A percentile compares a stretch with the other conserved stretches of the same genome.
These are phyloP conservation scores for Fusarium sp. DNA, from an alignment of 2,329 filamentous ascomycete species.

Conservation along the genomic window DNA sequence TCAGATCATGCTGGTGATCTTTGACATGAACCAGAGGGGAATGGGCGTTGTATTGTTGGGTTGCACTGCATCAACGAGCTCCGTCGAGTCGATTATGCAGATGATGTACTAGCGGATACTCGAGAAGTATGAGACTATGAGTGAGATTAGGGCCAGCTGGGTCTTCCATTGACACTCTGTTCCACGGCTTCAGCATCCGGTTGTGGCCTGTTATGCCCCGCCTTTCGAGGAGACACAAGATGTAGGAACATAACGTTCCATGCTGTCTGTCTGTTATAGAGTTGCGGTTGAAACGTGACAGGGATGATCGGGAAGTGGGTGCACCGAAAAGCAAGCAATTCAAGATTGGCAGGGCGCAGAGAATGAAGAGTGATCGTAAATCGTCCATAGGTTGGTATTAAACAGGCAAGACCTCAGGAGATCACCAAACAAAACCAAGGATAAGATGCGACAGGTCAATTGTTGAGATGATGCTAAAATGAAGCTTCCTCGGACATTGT, in stretches of 20 bases:
- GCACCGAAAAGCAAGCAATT: conserved; percentile 8
- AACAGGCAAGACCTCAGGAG: not conserved
- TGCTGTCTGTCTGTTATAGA: not conserved
- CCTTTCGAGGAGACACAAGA: conserved; percentile 21
- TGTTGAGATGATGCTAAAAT: not conserved
- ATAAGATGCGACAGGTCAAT: conserved; percentile 5
- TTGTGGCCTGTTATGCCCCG: conserved; percentile 18
- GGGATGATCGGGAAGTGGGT: conserved; percentile 12
- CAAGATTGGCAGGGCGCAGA: not conserved
- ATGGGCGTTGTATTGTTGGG: not conserved
- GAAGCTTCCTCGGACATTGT: not conserved
- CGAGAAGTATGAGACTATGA: conserved; percentile 6
- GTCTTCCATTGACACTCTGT: not conserved
- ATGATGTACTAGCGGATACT: conserved; percentile 6
- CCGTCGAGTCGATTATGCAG: conserved; percentile 9
- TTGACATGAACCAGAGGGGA: conserved; percentile 8
- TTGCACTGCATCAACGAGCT: conserved; percentile 6
- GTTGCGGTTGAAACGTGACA: not conserved
- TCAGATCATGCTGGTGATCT: conserved; percentile 2
- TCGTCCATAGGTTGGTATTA: too few species aligned
- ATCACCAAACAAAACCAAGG: not conserved
- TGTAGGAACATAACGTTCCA: conserved; percentile 13
- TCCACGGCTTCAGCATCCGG: conserved; percentile 16
- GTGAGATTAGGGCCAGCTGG: not conserved
- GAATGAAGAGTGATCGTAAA: conserved; percentile 1